Evolutionary conservation across 179 eudicot genomes (phyloP).

Genomic region (Silene noctiflora): DNA sequence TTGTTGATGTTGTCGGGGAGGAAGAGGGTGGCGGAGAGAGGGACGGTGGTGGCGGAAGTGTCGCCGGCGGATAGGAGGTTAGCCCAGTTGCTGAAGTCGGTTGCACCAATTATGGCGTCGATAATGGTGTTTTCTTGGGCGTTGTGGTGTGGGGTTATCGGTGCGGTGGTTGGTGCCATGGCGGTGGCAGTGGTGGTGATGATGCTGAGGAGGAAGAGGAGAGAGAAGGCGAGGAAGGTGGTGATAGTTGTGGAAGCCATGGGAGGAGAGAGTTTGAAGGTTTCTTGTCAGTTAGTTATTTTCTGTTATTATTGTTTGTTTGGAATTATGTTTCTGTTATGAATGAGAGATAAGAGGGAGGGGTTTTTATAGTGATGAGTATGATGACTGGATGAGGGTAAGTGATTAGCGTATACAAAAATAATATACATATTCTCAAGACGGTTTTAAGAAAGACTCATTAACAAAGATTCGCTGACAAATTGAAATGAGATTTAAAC

Average conservation of each 20-base stretch:
- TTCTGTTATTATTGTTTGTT: not conserved
- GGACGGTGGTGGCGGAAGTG: constrained; percentile 25
- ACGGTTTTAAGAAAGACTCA: no score
- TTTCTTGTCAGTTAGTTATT: not conserved
- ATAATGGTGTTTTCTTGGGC: constrained; percentile 33
- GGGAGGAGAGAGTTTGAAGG: not conserved
- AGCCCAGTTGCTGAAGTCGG: constrained; percentile 49
- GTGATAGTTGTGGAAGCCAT: constrained; percentile 26
- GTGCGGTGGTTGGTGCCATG: constrained; percentile 14
- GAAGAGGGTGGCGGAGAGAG: constrained; percentile 50
- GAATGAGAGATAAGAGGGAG: not conserved
- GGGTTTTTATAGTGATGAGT: not conserved
- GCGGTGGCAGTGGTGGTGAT: constrained; percentile 10
- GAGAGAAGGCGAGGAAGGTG: constrained; percentile 19
- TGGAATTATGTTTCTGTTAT: not conserved
- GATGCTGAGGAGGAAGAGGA: constrained; percentile 31
- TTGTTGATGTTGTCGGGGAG: constrained; percentile 42
- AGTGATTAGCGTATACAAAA: no score
- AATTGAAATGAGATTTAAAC: no score
- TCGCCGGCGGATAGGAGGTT: constrained; percentile 35
- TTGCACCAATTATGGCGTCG: constrained; percentile 44
- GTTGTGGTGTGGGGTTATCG: constrained; percentile 6
- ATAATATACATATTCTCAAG: no score
- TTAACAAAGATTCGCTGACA: no score
- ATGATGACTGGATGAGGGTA: no score